phyloP scores from a whole-genome alignment of 345 rosid genomes.

The Dipteronia sinensis region DNA sequence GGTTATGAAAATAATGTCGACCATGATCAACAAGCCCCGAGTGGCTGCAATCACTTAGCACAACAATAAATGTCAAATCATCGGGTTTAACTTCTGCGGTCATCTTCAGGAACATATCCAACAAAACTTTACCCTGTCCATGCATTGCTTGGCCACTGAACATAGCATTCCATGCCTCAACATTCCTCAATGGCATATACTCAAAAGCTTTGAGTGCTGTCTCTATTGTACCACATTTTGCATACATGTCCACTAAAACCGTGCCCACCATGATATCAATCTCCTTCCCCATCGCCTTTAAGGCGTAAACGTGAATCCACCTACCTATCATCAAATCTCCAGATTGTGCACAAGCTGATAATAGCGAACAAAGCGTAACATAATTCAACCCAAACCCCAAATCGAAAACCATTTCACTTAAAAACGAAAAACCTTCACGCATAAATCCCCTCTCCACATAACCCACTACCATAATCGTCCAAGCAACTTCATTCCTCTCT shows the following conservation, averaged over 20 bases:
- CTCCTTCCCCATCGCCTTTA: slow-evolving; percentile 55
- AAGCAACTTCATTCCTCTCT: slow-evolving; percentile 65
- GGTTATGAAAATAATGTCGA: slow-evolving; percentile 38
- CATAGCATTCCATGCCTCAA: slow-evolving; percentile 78
- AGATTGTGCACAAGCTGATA: slow-evolving; percentile 68
- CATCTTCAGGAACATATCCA: slow-evolving; percentile 64
- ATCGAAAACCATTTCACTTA: slow-evolving; percentile 46
- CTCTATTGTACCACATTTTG: slow-evolving; percentile 69
- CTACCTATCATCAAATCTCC: slow-evolving; percentile 63
- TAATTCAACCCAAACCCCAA: slow-evolving; percentile 43
- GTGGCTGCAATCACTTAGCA: slow-evolving; percentile 81
- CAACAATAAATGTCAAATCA: slow-evolving; percentile 68
- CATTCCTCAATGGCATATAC: slow-evolving; percentile 58
- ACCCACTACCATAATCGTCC: slow-evolving; percentile 71
- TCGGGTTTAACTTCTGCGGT: slow-evolving; percentile 65
- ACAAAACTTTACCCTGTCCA: slow-evolving; percentile 52
- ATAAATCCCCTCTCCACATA: slow-evolving; percentile 66
- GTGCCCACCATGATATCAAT: slow-evolving; percentile 67
- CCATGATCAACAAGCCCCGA: slow-evolving; percentile 73
- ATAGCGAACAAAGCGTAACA: slow-evolving; percentile 64
- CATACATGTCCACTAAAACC: slow-evolving; percentile 84
- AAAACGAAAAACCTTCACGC: slow-evolving; percentile 45
- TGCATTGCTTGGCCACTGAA: slow-evolving; percentile 80
- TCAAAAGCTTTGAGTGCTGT: slow-evolving; percentile 56
- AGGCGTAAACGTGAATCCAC: slow-evolving; percentile 74